Evolutionary conservation across 495 filamentous ascomycete genomes (phyloP).

Genomic region (Aspergillus affinis): DNA sequence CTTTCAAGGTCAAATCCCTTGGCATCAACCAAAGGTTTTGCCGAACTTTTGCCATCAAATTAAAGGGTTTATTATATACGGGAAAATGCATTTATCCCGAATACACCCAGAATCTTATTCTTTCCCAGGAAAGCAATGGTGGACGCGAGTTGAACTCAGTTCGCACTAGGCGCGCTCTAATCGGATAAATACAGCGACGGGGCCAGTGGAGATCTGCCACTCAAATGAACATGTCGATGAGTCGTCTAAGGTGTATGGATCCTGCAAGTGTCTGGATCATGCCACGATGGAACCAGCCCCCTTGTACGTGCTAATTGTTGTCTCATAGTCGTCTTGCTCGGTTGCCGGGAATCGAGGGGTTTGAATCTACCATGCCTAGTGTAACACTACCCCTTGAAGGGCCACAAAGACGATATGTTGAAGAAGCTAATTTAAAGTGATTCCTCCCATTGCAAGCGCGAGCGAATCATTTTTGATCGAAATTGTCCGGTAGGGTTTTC

Average conservation of each 20-base stretch:
- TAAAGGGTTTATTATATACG: neutral
- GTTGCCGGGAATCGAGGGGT: neutral
- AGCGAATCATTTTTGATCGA: too few relatives aligned
- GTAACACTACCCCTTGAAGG: neutral
- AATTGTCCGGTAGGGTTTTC: too few relatives aligned
- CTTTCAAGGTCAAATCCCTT: neutral
- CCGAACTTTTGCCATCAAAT: neutral
- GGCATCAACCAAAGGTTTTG: neutral
- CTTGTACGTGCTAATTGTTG: neutral
- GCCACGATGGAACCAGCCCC: neutral
- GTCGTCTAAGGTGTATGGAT: neutral
- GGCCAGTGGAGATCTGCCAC: neutral
- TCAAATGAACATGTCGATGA: neutral
- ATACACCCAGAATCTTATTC: neutral
- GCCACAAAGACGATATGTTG: neutral
- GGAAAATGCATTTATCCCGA: neutral
- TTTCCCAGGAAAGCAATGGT: neutral
- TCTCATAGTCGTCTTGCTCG: neutral
- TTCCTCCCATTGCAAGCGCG: too few relatives aligned
- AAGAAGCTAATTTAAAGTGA: too few relatives aligned
- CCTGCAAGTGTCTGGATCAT: neutral
- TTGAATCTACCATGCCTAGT: neutral
- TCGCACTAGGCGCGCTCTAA: slow-evolving; percentile 1
- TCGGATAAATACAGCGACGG: neutral
- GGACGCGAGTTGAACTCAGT: neutral